These are phyloP conservation scores for Begonia peltatifolia DNA, from an alignment of 306 rosid species.

Conservation along the genomic window DNA sequence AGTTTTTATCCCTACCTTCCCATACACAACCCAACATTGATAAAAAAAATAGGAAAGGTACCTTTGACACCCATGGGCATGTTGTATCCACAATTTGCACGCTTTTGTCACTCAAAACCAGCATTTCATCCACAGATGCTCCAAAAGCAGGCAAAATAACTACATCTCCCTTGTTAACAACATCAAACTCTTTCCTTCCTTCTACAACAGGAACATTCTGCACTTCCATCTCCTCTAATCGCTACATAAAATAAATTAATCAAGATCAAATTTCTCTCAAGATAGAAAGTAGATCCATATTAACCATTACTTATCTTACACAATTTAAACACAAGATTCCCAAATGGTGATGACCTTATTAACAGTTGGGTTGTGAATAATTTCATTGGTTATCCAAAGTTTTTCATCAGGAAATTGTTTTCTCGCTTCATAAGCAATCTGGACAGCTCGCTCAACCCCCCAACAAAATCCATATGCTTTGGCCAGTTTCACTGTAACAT, in stretches of 20 bases:
- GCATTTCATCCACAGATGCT: slow-evolving; percentile 95
- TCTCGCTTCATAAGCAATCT: slow-evolving; percentile 94
- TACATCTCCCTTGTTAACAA: slow-evolving; percentile 67
- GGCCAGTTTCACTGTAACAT: slow-evolving; percentile 84
- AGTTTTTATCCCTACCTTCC: background rate
- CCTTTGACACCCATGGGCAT: slow-evolving; percentile 99
- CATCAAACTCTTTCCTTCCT: slow-evolving; percentile 67
- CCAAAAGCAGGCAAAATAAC: slow-evolving; percentile 98
- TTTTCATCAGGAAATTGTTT: slow-evolving; percentile 77
- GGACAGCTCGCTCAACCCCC: slow-evolving; percentile 99
- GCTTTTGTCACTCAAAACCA: slow-evolving; percentile 54
- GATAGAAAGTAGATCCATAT: too few relatives aligned
- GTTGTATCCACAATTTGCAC: slow-evolving; percentile 95
- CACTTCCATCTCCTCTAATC: slow-evolving; percentile 80
- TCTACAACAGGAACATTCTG: slow-evolving; percentile 49
- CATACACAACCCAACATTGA: background rate
- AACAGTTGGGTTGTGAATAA: slow-evolving; percentile 94
- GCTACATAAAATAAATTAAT: slow-evolving; percentile 21
- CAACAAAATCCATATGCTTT: slow-evolving; percentile 91
- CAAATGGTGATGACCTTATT: slow-evolving; percentile 36
- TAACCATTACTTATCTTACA: too few relatives aligned
- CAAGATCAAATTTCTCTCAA: background rate
- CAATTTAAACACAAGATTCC: too few relatives aligned
- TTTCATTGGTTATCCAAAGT: slow-evolving; percentile 88
- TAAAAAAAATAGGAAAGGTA: slow-evolving; percentile 2